Evolutionary conservation across 805 yeast species (phyloP).

Genomic region (Metschnikowia reukaufii): DNA sequence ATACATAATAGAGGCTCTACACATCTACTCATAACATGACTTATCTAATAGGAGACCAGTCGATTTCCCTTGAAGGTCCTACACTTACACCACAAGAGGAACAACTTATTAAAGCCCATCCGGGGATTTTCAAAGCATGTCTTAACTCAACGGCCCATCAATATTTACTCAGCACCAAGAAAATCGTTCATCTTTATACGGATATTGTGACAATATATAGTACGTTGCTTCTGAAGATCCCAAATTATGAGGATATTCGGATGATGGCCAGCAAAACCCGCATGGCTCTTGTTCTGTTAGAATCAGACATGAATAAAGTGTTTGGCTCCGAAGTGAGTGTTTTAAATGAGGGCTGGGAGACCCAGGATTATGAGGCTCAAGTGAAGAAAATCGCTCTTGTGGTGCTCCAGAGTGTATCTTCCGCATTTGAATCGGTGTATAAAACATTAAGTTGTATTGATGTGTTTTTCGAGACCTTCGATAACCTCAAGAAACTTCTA

Average conservation of each 20-base stretch:
- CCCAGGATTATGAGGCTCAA: slow-evolving; percentile 25
- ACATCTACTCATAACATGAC: too few relatives aligned
- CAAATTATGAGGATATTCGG: slow-evolving; percentile 43
- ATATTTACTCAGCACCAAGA: slow-evolving; percentile 29
- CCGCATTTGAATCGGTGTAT: slow-evolving; percentile 18
- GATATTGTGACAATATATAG: slow-evolving; percentile 42
- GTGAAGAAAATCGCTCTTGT: slow-evolving; percentile 24
- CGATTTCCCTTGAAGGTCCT: slow-evolving; percentile 25
- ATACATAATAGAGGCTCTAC: too few relatives aligned
- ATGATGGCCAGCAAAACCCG: slow-evolving; percentile 28
- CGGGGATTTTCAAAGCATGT: slow-evolving; percentile 33
- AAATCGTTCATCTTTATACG: slow-evolving; percentile 35
- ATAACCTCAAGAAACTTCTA: slow-evolving; percentile 37
- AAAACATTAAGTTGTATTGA: slow-evolving; percentile 37
- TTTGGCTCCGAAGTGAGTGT: slow-evolving; percentile 22
- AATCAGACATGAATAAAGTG: slow-evolving; percentile 31
- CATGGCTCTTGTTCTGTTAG: slow-evolving; percentile 25
- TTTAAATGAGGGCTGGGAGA: slow-evolving; percentile 27
- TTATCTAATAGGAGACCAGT: slow-evolving; percentile 39
- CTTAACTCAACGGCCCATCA: slow-evolving; percentile 30
- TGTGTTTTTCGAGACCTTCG: slow-evolving; percentile 38
- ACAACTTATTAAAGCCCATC: slow-evolving; percentile 29
- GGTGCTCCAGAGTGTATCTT: slow-evolving; percentile 13
- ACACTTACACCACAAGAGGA: slow-evolving; percentile 25
- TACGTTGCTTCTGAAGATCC: slow-evolving; percentile 38